A percentile compares a stretch with the other conserved stretches of the same genome.
These are phyloP conservation scores for Flaveria bidentis DNA, from an alignment of 129 eudicot genomes.

Conservation along the genomic window DNA sequence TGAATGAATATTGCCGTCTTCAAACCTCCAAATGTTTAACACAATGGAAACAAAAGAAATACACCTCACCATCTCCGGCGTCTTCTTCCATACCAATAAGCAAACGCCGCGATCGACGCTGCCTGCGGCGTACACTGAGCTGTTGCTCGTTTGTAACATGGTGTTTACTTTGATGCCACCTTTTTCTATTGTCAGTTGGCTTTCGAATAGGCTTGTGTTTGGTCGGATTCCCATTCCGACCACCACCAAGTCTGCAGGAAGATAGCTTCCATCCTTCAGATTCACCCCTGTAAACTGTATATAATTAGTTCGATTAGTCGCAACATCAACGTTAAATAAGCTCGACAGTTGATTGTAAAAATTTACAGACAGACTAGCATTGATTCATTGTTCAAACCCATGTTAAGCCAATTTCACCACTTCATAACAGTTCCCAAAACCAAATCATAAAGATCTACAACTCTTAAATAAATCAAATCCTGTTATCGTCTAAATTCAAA, in stretches of 20 bases:
- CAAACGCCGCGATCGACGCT: conserved; percentile 94
- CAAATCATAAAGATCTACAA: neutral
- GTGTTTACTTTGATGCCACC: conserved; percentile 92
- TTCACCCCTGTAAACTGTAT: conserved; percentile 80
- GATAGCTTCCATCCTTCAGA: conserved; percentile 73
- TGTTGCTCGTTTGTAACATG: conserved; percentile 69
- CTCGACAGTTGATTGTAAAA: neutral
- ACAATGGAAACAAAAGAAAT: conserved; percentile 11
- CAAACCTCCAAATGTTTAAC: no score
- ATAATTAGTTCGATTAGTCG: conserved; percentile 1
- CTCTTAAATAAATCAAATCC: neutral
- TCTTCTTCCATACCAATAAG: conserved; percentile 91
- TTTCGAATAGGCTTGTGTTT: conserved; percentile 86
- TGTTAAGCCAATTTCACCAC: conserved; percentile 11
- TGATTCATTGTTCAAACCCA: neutral
- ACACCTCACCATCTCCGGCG: conserved; percentile 48
- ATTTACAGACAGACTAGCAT: neutral
- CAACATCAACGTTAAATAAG: no score
- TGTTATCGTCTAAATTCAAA: neutral
- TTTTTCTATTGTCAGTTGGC: conserved; percentile 82
- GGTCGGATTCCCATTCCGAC: conserved; percentile 95
- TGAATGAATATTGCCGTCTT: no score
- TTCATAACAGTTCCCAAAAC: neutral
- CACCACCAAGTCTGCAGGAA: conserved; percentile 85
- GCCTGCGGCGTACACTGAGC: conserved; percentile 85